Base-by-base conservation (phyloP, 1,139 yeast genomes). In the Suhomyces choctaworum region DNA sequence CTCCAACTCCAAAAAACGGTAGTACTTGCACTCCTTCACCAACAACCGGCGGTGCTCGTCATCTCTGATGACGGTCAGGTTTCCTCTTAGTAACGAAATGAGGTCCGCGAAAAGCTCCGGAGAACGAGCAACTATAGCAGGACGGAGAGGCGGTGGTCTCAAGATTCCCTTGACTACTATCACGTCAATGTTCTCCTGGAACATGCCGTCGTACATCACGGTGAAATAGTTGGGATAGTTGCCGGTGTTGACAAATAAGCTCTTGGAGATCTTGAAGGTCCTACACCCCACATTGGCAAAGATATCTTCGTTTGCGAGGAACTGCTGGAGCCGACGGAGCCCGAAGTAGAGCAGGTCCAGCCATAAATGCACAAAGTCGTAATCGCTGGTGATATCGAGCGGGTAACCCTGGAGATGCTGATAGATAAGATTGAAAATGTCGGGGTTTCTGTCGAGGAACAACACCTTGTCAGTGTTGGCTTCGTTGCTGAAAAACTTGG, bases 391-490 rank as follows among this genome's bases (percentile, higher is more conserved):
- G 9, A 87, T 68, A 23, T 71, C 66, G 16, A 87, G 62, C 43
- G 77, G 72, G 52, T 89, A 89, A 0, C 94, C 94, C 58, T 87
- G 96, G 22, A 89, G 60, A 62, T 89, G 96, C 39, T 64, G 54
- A 46, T 77, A 77, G 21, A 89, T 83, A 43, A 70, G 64, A 35
- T 78, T 77, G 56, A 89, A 89, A 0, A 85, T 74, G 4, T 57
- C 64, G 0, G 95, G 84, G n/a, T 82, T 80, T 28, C 96, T 62
- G 57, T 89, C 97, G 32, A 89, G 77, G 48, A 78, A 80, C n/a
- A 87, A 56, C 0, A 71, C 66, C 29, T 74, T 75, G 15, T 64
- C 69, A 14, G 52, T 54, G 46, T 70, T 71, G 2, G 48, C 66
- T 22, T 55, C 52, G 12, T 57, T 48, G 2, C 39, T 32, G 45